A percentile compares a stretch with the other conserved stretches of the same genome.
These are phyloP conservation scores for Aleurites moluccanus DNA, from an alignment of 441 rosid species.

Conservation along the genomic window DNA sequence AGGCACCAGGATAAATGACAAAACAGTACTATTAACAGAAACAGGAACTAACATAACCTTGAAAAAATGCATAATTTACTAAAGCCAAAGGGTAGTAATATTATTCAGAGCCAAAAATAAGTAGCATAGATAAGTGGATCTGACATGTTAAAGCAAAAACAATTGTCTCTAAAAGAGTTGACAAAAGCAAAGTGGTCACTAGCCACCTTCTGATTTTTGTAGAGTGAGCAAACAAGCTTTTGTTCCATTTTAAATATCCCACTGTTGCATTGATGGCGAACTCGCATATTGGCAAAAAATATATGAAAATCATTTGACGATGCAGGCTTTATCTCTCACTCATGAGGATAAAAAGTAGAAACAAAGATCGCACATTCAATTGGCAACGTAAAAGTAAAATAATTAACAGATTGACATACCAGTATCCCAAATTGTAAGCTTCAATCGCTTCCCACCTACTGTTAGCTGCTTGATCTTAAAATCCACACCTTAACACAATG, in stretches of 20 bases:
- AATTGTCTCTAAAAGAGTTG: constrained; percentile 6
- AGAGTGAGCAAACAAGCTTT: neutral
- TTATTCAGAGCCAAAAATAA: constrained; percentile 4
- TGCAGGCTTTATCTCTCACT: constrained; percentile 14
- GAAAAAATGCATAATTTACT: neutral
- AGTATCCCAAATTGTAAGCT: constrained; percentile 98
- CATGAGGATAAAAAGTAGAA: neutral
- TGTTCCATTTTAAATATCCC: constrained; percentile 5
- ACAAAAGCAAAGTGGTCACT: constrained; percentile 21
- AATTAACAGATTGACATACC: constrained; percentile 43
- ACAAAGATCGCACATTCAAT: neutral
- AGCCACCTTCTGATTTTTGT: neutral
- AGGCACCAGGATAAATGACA: neutral
- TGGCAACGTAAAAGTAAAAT: neutral
- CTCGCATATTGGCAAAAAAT: constrained; percentile 4
- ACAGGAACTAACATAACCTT: neutral
- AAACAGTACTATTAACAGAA: neutral
- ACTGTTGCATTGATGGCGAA: constrained; percentile 27
- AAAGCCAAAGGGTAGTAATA: neutral
- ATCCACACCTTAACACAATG: constrained; percentile 68
- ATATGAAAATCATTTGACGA: neutral
- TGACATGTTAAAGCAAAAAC: constrained; percentile 15
- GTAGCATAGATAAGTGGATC: constrained; percentile 13
- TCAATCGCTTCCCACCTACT: constrained; percentile 75
- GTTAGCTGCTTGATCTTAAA: constrained; percentile 88